phyloP scores from a whole-genome alignment of 2,329 filamentous ascomycete species.

The Tolypocladium ovalisporum region DNA sequence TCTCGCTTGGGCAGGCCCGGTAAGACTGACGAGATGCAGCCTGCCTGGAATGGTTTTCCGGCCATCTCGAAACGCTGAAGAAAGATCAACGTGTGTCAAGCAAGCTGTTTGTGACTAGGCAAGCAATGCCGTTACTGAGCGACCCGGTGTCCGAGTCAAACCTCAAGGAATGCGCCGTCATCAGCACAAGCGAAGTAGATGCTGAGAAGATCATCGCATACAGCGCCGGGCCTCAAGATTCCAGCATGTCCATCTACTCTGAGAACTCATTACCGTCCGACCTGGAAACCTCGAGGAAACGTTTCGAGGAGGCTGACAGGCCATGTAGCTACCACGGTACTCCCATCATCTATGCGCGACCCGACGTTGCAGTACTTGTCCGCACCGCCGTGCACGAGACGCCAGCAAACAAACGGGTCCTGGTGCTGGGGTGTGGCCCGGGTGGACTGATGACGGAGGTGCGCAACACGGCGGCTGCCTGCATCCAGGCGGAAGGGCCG shows the following conservation, averaged over 20 bases:
- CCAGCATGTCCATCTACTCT: constrained; percentile 3
- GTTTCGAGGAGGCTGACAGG: background rate
- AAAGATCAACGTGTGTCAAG: constrained; percentile 17
- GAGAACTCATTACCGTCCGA: constrained; percentile 10
- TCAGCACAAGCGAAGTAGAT: background rate
- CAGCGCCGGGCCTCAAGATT: background rate
- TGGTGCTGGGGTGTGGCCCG: constrained; percentile 37
- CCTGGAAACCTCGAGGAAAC: constrained; percentile 5
- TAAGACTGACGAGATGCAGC: constrained; percentile 11
- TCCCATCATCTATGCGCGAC: constrained; percentile 20
- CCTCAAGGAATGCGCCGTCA: background rate
- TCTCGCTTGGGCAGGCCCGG: no score
- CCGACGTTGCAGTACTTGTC: constrained; percentile 25
- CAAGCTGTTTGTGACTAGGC: constrained; percentile 24
- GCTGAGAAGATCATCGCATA: constrained; percentile 2
- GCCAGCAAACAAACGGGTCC: constrained; percentile 19
- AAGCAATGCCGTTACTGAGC: background rate
- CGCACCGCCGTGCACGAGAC: constrained; percentile 16
- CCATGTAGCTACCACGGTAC: constrained; percentile 6
- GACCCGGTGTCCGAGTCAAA: background rate
- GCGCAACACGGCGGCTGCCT: constrained; percentile 27
- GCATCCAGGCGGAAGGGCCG: constrained; percentile 28
- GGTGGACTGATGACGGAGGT: constrained; percentile 28
- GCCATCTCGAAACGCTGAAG: constrained; percentile 21
- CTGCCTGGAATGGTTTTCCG: constrained; percentile 24